Base-by-base conservation (phyloP, 2,329 filamentous ascomycete species). In the Monosporascus sp. region DNA sequence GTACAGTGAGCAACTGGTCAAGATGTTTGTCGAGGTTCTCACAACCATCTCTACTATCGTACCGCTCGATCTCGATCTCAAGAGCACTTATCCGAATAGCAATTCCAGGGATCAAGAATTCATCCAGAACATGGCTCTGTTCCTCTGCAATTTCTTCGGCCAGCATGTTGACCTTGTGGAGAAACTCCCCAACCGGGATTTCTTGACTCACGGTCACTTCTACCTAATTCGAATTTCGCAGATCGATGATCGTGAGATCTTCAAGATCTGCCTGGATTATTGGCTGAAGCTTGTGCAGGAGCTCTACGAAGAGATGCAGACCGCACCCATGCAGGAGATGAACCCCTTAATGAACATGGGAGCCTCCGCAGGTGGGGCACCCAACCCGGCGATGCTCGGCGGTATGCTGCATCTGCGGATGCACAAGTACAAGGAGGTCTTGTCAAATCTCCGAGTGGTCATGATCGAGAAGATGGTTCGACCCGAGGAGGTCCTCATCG, bases 401-500 rank as follows among this genome's bases (percentile, higher is more conserved):
- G 96, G 91, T 71, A 96, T 96, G 66, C 91, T 93, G 14, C 43
- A 46, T 27, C 82, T 99, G 45, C 87, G 95, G 57, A 99, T 99
- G 78, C 93, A 99, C 81, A 97, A 97, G 75, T 99, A 97, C 73
- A 87, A 87, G 60, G 91, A 97, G 68, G 88, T 99, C 20, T 77
- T 99, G 49, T 93, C 93, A 9, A 97, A 96, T 70, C 80, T 99
- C 53, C 87, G 94, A 61, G 88, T 93, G 24, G 94, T 99, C 60
- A 99, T 99, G 94, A 97, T 99, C 58, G 94, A 99, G 76, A 97
- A 97, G 80, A 99, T 99, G 94, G 94, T 99, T 34, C 85, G 92
- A 44, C 94, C 94, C 0, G 94, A 99, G 74, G 95, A 99, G 74
- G 95, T 99, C 8, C 73, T 99, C 63, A 95, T 99, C 66, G 94